phyloP scores from a whole-genome alignment of 495 filamentous ascomycete genomes.

The Amphirosellinia nigrospora region DNA sequence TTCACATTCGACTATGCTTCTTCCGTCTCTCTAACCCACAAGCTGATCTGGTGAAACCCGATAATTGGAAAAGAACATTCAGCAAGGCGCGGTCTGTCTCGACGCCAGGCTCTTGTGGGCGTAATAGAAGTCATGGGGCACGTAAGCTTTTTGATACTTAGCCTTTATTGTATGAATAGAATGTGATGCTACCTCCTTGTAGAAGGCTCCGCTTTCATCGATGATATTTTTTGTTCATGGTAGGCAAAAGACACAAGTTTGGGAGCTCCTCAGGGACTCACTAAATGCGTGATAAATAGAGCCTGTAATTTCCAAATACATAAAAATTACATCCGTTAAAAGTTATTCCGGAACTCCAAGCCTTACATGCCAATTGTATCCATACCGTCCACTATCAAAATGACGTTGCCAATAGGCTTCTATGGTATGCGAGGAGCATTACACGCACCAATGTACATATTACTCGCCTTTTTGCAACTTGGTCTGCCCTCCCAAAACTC shows the following conservation, averaged over 20 bases:
- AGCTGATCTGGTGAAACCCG: too few relatives aligned
- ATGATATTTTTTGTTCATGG: neutral
- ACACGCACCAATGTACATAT: neutral
- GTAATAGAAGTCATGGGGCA: neutral
- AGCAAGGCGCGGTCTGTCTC: too few relatives aligned
- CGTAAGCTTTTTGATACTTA: neutral
- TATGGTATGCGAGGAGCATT: neutral
- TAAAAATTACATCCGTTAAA: conserved; percentile 1
- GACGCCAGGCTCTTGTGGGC: neutral
- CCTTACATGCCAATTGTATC: conserved; percentile 3
- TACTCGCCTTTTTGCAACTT: neutral
- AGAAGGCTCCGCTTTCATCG: neutral
- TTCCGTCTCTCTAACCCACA: too few relatives aligned
- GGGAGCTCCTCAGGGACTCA: neutral
- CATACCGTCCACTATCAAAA: neutral
- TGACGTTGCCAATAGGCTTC: conserved; percentile 12
- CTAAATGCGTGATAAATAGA: neutral
- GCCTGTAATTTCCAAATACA: neutral
- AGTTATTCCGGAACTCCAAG: conserved; percentile 8
- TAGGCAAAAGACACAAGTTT: neutral
- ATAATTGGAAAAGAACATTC: too few relatives aligned
- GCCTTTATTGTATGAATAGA: neutral
- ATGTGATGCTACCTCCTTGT: neutral
- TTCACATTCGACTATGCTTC: too few relatives aligned
- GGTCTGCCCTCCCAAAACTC: neutral